Conservation (phyloP, 495 filamentous ascomycete genomes). For the Tetracladium marchalianum region DNA sequence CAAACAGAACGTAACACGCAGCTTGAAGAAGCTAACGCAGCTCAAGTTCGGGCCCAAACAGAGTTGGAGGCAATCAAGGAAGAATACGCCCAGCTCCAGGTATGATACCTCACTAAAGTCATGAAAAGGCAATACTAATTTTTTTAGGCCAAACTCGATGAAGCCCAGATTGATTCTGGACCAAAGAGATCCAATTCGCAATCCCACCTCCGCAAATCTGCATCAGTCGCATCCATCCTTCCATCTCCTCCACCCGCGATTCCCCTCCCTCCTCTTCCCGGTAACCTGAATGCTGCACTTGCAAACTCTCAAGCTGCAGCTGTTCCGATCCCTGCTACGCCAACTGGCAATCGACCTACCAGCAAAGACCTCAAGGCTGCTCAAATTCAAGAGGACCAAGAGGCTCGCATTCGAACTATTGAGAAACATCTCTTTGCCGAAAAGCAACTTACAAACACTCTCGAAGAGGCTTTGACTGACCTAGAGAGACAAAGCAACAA, state of each 20-base stretch:
- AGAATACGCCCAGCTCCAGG: constrained; percentile 56
- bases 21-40: constrained; percentile 47
- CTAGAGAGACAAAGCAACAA: constrained; percentile 80
- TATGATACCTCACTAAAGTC: constrained; percentile 28
- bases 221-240: constrained; percentile 62
- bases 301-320: constrained; percentile 14
- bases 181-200: constrained; percentile 56
- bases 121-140: constrained; percentile 23
- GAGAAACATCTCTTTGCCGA: constrained; percentile 95
- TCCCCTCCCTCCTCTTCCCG: constrained; percentile 85
- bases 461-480: constrained; percentile 92
- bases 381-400: constrained; percentile 84
- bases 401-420: constrained; percentile 86
- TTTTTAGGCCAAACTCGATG: constrained; percentile 48
- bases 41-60: constrained; percentile 27
- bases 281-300: constrained; percentile 16
- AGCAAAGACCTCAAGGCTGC: constrained; percentile 70
- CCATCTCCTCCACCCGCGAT: constrained; percentile 87
- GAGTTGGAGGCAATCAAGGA: constrained; percentile 54
- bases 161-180: constrained; percentile 28
- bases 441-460: constrained; percentile 86
- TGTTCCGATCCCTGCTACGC: constrained; percentile 26
- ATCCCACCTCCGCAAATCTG: constrained; percentile 66
- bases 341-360: constrained; percentile 50
- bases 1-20: constrained; percentile 57